Evolutionary conservation across 495 filamentous ascomycete species (phyloP).

Genomic region (Penicillium arizonense): DNA sequence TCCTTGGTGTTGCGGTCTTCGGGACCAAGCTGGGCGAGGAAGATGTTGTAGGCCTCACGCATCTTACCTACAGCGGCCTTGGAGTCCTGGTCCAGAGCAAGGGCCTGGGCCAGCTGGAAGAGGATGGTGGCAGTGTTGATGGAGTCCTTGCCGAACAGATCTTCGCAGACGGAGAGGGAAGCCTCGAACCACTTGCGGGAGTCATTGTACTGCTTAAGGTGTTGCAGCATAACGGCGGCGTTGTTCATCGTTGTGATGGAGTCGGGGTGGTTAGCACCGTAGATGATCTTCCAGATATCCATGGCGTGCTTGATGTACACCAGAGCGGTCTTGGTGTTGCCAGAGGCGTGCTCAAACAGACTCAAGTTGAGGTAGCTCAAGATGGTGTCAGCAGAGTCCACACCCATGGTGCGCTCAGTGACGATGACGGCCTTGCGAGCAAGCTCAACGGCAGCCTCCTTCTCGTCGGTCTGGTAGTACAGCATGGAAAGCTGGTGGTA

Average conservation of each 20-base stretch:
- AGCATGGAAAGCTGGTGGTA: conserved; percentile 94
- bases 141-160: conserved; percentile 80
- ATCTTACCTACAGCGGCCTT: conserved; percentile 88
- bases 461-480: conserved; percentile 94
- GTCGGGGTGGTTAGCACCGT: conserved; percentile 90
- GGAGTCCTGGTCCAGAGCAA: conserved; percentile 88
- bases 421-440: conserved; percentile 96
- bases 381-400: conserved; percentile 92
- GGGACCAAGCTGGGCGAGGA: conserved; percentile 76
- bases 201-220: conserved; percentile 85
- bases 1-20: conserved; percentile 96
- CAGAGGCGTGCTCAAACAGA: conserved; percentile 89
- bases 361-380: conserved; percentile 93
- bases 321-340: conserved; percentile 81
- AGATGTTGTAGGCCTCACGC: conserved; percentile 94
- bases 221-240: conserved; percentile 96
- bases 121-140: conserved; percentile 93
- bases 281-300: conserved; percentile 95
- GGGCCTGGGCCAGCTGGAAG: conserved; percentile 94
- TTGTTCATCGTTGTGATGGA: conserved; percentile 99
- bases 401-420: conserved; percentile 87
- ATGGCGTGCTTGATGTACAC: conserved; percentile 88
- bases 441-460: conserved; percentile 89
- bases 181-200: conserved; percentile 96
- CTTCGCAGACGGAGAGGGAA: conserved; percentile 81